Percentiles rank a stretch among this genome's conserved stretches.
phyloP scores from a whole-genome alignment of 2,329 filamentous ascomycete genomes.

The Raffaelea ambrosiae region DNA sequence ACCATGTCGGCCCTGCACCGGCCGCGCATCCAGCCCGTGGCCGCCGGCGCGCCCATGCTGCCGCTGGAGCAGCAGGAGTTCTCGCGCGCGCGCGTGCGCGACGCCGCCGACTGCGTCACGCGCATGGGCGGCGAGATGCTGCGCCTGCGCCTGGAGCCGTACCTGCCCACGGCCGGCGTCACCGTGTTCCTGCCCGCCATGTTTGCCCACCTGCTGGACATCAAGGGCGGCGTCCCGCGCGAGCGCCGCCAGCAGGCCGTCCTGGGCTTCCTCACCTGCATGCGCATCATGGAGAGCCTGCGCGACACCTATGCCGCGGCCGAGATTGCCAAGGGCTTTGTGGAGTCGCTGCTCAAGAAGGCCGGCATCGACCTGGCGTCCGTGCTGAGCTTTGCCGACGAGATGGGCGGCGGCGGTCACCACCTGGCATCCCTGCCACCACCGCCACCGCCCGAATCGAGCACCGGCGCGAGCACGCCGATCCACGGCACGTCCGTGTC shows the following conservation, averaged over 20 bases:
- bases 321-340: conserved; percentile 91
- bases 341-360: conserved; percentile 86
- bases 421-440: too few species aligned
- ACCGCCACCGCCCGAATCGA: too few species aligned
- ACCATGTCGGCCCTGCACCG: conserved; percentile 85
- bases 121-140: conserved; percentile 73
- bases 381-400: conserved; percentile 24
- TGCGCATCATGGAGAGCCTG: conserved; percentile 81
- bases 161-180: conserved; percentile 80
- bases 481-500: conserved; percentile 13
- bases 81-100: conserved; percentile 73
- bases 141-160: conserved; percentile 63
- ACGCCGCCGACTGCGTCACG: conserved; percentile 79
- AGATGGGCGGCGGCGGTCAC: too few species aligned
- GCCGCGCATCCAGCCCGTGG: conserved; percentile 77
- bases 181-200: conserved; percentile 87
- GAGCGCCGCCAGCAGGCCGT: conserved; percentile 65
- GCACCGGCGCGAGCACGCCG: conserved; percentile 8
- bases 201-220: conserved; percentile 87
- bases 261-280: conserved; percentile 81
- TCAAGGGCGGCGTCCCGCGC: conserved; percentile 77
- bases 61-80: conserved; percentile 63
- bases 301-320: conserved; percentile 86
- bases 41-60: conserved; percentile 43
- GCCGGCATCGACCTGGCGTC: conserved; percentile 63